Percentiles rank a stretch among this genome's conserved stretches.
These are phyloP conservation scores for Leptomonas pyrrhocoris DNA, from an alignment of 208 protist species.

Conservation along the genomic window DNA sequence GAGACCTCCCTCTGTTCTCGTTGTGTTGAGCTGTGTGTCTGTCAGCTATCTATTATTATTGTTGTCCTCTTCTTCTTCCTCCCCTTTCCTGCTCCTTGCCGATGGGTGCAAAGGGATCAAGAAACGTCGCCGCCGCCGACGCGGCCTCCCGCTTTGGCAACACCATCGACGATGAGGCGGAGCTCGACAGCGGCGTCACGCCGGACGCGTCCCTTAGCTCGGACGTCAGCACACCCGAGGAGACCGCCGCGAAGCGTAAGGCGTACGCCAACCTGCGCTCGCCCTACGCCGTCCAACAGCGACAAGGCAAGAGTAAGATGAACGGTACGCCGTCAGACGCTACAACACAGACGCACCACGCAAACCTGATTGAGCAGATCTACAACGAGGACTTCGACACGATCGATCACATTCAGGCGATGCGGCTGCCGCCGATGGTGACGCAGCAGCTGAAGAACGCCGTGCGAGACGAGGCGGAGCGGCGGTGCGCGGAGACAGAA, in stretches of 20 bases:
- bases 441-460: slow-evolving; percentile 64
- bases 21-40: no score
- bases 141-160: background rate
- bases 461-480: slow-evolving; percentile 59
- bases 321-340: background rate
- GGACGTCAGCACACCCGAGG: slow-evolving; percentile 42
- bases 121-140: background rate
- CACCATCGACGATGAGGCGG: background rate
- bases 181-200: slow-evolving; percentile 8
- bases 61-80: background rate
- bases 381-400: slow-evolving; percentile 84
- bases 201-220: slow-evolving; percentile 36
- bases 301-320: background rate
- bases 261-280: slow-evolving; percentile 41
- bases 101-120: slow-evolving; percentile 16
- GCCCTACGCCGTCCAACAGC: slow-evolving; percentile 12
- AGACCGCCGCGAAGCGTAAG: slow-evolving; percentile 44
- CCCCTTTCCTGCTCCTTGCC: background rate
- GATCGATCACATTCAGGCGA: slow-evolving; percentile 73
- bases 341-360: background rate
- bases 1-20: no score
- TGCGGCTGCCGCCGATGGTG: slow-evolving; percentile 76
- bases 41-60: no score
- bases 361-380: slow-evolving; percentile 73
- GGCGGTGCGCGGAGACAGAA: slow-evolving; percentile 72